A percentile compares a stretch with the other conserved stretches of the same genome.
phyloP scores from a whole-genome alignment of 495 filamentous ascomycete genomes.

The Penicillium egyptiacum region DNA sequence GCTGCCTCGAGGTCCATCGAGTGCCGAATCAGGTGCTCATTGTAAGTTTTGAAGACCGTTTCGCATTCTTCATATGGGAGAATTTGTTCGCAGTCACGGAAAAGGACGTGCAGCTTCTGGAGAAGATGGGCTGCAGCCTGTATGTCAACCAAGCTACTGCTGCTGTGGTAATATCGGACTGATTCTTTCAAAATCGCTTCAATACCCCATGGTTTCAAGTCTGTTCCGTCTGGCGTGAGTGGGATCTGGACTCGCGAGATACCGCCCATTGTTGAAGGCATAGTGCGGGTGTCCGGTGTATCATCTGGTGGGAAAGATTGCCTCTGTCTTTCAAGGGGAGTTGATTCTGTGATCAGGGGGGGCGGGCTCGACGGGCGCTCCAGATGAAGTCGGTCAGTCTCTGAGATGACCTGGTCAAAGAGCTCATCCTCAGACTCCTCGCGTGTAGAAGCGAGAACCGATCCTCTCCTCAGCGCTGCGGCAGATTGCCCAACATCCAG shows the following conservation, averaged over 20 bases:
- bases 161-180: conserved; percentile 46
- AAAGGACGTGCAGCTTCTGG: conserved; percentile 44
- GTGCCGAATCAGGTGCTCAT: conserved; percentile 61
- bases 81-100: conserved; percentile 43
- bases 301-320: background rate
- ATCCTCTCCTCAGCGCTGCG: conserved; percentile 21
- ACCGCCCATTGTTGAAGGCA: conserved; percentile 21
- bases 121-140: conserved; percentile 51
- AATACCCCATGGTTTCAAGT: conserved; percentile 51
- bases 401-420: conserved; percentile 27
- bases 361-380: conserved; percentile 45
- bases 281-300: background rate
- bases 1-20: conserved; percentile 67
- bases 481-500: conserved; percentile 20
- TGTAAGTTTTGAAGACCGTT: conserved; percentile 62
- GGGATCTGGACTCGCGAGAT: conserved; percentile 34
- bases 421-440: conserved; percentile 27
- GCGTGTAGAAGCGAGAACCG: conserved; percentile 25
- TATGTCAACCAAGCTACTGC: conserved; percentile 40
- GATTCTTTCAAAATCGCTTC: conserved; percentile 46
- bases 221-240: conserved; percentile 30
- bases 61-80: conserved; percentile 46
- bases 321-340: conserved; percentile 24
- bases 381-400: conserved; percentile 33
- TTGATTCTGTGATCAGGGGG: conserved; percentile 40